These are phyloP conservation scores for Biscogniauxia marginata DNA, from an alignment of 2,329 filamentous ascomycete genomes.

Conservation along the genomic window DNA sequence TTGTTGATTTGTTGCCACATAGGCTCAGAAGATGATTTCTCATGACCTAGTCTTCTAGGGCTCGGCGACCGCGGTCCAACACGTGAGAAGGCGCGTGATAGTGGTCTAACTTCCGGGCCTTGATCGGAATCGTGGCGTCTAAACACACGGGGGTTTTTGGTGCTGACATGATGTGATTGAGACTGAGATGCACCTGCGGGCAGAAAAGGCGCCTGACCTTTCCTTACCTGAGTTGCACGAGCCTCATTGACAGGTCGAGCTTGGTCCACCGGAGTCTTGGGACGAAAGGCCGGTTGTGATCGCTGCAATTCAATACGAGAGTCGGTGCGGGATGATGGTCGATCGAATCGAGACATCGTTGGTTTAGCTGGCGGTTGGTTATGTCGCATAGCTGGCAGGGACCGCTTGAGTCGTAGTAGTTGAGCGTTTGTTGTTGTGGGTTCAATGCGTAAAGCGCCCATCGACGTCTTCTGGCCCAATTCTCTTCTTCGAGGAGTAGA, in stretches of 20 bases:
- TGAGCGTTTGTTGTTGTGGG: slow-evolving; percentile 66
- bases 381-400: slow-evolving; percentile 58
- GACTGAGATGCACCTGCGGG: slow-evolving; percentile 71
- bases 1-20: slow-evolving; percentile 69
- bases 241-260: slow-evolving; percentile 50
- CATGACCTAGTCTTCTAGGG: slow-evolving; percentile 48
- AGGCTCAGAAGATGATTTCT: slow-evolving; percentile 44
- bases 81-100: slow-evolving; percentile 57
- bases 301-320: slow-evolving; percentile 50
- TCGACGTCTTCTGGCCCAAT: slow-evolving; percentile 54
- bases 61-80: slow-evolving; percentile 60
- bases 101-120: slow-evolving; percentile 55
- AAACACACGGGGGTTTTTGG: slow-evolving; percentile 69
- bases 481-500: slow-evolving; percentile 62
- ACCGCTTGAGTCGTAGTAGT: slow-evolving; percentile 64
- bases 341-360: slow-evolving; percentile 47
- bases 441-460: slow-evolving; percentile 54
- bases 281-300: slow-evolving; percentile 53
- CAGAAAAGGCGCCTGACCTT: slow-evolving; percentile 70
- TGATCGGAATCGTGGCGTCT: slow-evolving; percentile 82
- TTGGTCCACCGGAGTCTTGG: slow-evolving; percentile 71
- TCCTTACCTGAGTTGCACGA: slow-evolving; percentile 52
- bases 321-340: slow-evolving; percentile 60
- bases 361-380: slow-evolving; percentile 52
- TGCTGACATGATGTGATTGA: slow-evolving; percentile 74